Evolutionary conservation across 805 yeast genomes (phyloP).

Genomic region (Candida wancherniae): DNA sequence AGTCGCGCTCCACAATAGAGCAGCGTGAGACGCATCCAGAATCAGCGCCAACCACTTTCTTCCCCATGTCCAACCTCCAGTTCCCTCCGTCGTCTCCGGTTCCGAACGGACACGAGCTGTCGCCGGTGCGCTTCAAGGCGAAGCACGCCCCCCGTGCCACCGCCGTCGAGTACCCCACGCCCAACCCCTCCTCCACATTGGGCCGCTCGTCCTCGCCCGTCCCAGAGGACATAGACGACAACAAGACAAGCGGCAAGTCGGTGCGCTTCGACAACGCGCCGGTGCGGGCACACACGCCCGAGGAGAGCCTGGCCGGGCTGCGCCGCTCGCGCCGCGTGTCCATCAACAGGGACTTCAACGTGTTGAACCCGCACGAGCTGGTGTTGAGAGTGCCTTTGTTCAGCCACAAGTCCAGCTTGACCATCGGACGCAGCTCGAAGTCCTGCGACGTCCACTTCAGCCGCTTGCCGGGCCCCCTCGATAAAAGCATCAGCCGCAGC

Average conservation of each 20-base stretch:
- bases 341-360: constrained; percentile 31
- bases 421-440: constrained; percentile 66
- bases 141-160: constrained; percentile 16
- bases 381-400: constrained; percentile 40
- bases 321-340: constrained; percentile 9
- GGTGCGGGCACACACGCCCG: too few relatives aligned
- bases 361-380: constrained; percentile 28
- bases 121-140: constrained; percentile 11
- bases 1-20: too few relatives aligned
- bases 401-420: constrained; percentile 30
- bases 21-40: too few relatives aligned
- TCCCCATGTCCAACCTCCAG: constrained; percentile 24
- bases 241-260: too few relatives aligned
- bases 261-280: too few relatives aligned
- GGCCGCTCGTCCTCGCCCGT: constrained; percentile 42
- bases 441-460: constrained; percentile 47
- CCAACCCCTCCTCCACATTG: constrained; percentile 56
- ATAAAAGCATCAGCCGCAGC: constrained; percentile 60
- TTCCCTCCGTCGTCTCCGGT: constrained; percentile 55
- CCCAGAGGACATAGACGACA: constrained; percentile 13
- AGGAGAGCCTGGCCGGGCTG: neutral
- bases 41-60: neutral
- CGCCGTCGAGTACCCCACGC: constrained; percentile 58
- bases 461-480: constrained; percentile 26
- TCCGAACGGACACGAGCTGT: constrained; percentile 23